Evolutionary conservation across 768 basidiomycete genomes (phyloP).

Genomic region (Scleroderma citrinum): DNA sequence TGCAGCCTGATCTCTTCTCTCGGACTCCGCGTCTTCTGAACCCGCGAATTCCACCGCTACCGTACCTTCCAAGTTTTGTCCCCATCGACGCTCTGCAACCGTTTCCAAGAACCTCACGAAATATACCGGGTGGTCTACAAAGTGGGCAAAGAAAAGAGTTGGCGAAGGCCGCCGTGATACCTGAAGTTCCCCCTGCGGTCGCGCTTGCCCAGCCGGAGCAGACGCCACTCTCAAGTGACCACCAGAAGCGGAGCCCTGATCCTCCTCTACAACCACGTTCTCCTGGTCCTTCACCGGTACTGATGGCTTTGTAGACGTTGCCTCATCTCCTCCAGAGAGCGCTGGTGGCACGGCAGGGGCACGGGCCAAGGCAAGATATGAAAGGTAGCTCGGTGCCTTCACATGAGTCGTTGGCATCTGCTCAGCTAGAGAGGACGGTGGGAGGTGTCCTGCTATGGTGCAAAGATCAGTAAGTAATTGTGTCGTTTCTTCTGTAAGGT

Average conservation of each 20-base stretch:
- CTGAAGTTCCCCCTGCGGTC: constrained; percentile 11
- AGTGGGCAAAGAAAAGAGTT: constrained; percentile 86
- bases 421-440: constrained; percentile 28
- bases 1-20: constrained; percentile 67
- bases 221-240: constrained; percentile 26
- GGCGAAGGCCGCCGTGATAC: constrained; percentile 64
- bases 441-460: constrained; percentile 52
- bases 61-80: constrained; percentile 52
- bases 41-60: constrained; percentile 11
- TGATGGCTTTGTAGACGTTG: background rate
- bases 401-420: constrained; percentile 16
- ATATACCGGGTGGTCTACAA: constrained; percentile 79
- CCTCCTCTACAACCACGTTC: constrained; percentile 13
- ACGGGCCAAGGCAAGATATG: constrained; percentile 72
- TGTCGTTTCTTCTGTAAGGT: constrained; percentile 84
- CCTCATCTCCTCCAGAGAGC: constrained; percentile 28
- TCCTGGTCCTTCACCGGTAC: constrained; percentile 10
- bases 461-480: constrained; percentile 89
- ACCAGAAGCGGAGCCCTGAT: constrained; percentile 9
- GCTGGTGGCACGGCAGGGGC: constrained; percentile 39
- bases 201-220: constrained; percentile 4
- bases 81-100: constrained; percentile 76
- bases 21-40: constrained; percentile 41
- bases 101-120: constrained; percentile 88
- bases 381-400: constrained; percentile 60